Base-by-base conservation (phyloP, 441 rosid genomes). In the Aleurites moluccanus region DNA sequence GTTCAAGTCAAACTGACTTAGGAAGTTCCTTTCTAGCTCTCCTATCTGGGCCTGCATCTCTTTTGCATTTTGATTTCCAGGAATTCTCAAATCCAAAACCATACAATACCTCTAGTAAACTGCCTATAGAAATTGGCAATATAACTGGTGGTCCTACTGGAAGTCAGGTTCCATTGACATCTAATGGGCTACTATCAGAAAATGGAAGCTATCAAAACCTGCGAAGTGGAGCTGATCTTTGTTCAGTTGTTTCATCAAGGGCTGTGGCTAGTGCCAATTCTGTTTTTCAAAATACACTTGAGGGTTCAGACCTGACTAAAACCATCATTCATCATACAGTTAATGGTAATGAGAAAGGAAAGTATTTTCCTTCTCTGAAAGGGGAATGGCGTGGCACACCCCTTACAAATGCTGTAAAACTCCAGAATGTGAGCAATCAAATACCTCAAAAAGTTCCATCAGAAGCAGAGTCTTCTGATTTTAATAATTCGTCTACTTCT, bases 21-120 rank as follows among this genome's bases (percentile, higher is more conserved):
- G 82, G 80, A 64, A 85, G 73, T 83, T 86, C 86, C 40, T 85
- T 83, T 75, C 75, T 82, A 60, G 84, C 86, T 71, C 80, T 82
- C 42, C 81, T 81, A 67, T 86, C 85, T 42, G 86, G 84, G 59
- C 77, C 85, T 3, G 67, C 83, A 27, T 80, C 88, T n/a, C 38
- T 80, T 35, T 69, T 80, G 62, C 83, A 78, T 52, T 72, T 77
- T 74, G 85, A 86, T 75, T 73, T 70, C 63, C 83, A 81, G 70
- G 85, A 82, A 55, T 67, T 70, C 25, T 73, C 82, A 23, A 75
- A 82, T 78, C 67, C 70, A 52, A 85, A 85, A 75, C 73, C 67
- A 47, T 45, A 25, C 21, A 76, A 18, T 77, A 13, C 72, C 71
- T 75, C 82, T 45, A 28, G 80, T 65, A 78, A 79, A 61, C 50